phyloP scores from a whole-genome alignment of 139 green algal genomes.

The Nannochloris sp. region DNA sequence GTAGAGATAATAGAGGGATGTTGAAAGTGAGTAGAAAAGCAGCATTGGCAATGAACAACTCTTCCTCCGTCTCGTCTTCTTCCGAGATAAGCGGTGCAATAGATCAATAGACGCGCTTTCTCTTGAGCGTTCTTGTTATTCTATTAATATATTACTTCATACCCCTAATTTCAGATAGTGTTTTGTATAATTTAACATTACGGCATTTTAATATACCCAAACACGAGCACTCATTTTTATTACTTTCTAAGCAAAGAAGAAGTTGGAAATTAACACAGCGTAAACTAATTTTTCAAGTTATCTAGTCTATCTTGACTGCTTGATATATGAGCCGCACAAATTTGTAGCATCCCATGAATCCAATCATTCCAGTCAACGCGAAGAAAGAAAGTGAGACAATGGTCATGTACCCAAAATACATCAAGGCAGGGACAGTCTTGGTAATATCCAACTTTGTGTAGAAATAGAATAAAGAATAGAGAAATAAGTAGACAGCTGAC shows the following conservation, averaged over 20 bases:
- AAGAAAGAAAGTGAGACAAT: slow-evolving; percentile 83
- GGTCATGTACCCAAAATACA: slow-evolving; percentile 85
- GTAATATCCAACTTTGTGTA: slow-evolving; percentile 95
- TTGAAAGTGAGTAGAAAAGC: slow-evolving; percentile 36
- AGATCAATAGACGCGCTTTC: no score
- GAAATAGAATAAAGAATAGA: slow-evolving; percentile 96
- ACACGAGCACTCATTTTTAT: no score
- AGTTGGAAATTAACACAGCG: no score
- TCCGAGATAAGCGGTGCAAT: no score
- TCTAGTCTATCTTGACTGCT: slow-evolving; percentile 97
- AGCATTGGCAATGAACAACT: slow-evolving; percentile 14
- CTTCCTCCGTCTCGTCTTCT: no score
- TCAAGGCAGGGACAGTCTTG: slow-evolving; percentile 68
- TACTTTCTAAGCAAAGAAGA: no score
- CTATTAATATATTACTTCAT: no score
- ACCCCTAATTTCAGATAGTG: no score
- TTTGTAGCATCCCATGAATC: slow-evolving; percentile 86
- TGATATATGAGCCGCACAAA: slow-evolving; percentile 89
- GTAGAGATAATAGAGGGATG: slow-evolving; percentile 28
- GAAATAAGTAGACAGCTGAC: slow-evolving; percentile 92
- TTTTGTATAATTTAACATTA: no score
- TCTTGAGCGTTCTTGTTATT: no score
- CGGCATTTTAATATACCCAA: no score
- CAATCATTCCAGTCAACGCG: slow-evolving; percentile 81
- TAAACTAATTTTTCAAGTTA: no score